phyloP scores from a whole-genome alignment of 495 filamentous ascomycete genomes.

The Penicillium canariense region DNA sequence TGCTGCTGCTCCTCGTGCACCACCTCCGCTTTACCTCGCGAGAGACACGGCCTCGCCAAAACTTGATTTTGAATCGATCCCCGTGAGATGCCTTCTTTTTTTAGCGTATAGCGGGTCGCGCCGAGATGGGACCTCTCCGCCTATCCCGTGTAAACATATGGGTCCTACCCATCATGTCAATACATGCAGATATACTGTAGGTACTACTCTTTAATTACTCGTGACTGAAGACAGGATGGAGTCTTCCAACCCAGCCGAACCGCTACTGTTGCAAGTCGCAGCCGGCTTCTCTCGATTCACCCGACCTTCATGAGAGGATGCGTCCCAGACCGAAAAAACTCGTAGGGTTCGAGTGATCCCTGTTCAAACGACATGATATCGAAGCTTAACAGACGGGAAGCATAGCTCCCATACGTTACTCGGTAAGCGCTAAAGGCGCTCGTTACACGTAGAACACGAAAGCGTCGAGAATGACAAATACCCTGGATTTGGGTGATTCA shows the following conservation, averaged over 20 bases:
- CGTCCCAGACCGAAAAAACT: no score
- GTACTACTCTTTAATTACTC: not conserved
- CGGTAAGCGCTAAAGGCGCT: no score
- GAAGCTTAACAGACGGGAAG: not conserved
- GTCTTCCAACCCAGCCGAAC: no score
- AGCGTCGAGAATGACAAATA: no score
- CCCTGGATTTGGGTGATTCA: no score
- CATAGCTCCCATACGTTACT: not conserved
- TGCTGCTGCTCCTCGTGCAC: not conserved
- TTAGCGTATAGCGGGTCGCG: not conserved
- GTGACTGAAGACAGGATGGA: no score
- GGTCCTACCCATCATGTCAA: not conserved
- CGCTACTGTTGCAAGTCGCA: no score
- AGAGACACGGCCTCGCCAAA: not conserved
- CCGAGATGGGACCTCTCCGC: not conserved
- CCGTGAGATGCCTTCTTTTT: not conserved
- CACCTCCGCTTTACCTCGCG: not conserved
- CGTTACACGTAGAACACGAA: no score
- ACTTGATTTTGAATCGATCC: not conserved
- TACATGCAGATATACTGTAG: not conserved
- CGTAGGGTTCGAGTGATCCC: no score
- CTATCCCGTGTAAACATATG: not conserved
- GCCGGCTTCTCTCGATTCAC: no score
- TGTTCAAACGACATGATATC: not conserved
- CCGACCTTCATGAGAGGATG: no score